Conservation (phyloP, 441 rosid genomes). For the Populus hybrid region DNA sequence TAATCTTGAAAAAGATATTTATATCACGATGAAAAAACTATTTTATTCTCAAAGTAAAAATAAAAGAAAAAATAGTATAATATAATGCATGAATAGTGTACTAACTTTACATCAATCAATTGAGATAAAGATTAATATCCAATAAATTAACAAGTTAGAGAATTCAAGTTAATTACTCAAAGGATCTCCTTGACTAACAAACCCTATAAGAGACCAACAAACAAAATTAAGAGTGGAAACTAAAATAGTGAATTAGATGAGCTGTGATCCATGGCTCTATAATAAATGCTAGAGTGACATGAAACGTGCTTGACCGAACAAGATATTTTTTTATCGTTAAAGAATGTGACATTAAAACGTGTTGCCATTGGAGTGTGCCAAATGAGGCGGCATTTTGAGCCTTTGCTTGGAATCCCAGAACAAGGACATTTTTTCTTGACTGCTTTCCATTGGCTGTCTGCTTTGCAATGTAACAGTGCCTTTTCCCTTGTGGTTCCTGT, state of each 20-base stretch:
- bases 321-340: not conserved
- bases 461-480: not conserved
- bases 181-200: not conserved
- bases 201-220: not conserved
- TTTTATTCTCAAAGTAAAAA: no score
- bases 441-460: not conserved
- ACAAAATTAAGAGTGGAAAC: not conserved
- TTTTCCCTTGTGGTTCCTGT: conserved; percentile 15
- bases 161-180: conserved; percentile 5
- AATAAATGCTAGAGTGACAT: no score
- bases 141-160: not conserved
- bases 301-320: conserved; percentile 38
- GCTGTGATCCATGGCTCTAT: not conserved
- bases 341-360: conserved; percentile 10
- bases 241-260: not conserved
- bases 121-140: not conserved
- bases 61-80: no score
- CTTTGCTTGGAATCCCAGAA: conserved; percentile 3
- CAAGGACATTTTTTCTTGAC: not conserved
- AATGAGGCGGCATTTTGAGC: conserved; percentile 25
- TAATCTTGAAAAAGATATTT: no score
- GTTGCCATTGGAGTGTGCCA: not conserved
- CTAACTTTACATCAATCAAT: not conserved
- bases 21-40: no score
- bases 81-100: not conserved